A percentile compares a stretch with the other conserved stretches of the same genome.
These are phyloP conservation scores for Hypomontagnella submonticulosa DNA, from an alignment of 495 filamentous ascomycete genomes.

Conservation along the genomic window DNA sequence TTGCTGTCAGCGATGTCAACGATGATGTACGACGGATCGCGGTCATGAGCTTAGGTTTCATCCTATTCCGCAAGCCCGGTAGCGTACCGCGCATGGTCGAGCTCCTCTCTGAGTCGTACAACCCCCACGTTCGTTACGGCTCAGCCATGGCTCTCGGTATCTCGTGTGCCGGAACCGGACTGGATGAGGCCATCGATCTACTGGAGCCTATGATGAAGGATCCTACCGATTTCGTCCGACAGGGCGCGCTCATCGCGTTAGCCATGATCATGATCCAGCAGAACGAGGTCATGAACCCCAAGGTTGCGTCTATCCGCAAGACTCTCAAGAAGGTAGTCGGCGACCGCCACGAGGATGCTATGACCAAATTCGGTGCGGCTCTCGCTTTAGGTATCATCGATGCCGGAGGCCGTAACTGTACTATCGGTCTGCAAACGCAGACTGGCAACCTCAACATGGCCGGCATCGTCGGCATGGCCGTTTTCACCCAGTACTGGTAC, in stretches of 20 bases:
- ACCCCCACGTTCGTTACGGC: conserved; percentile 97
- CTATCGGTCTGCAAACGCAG: conserved; percentile 96
- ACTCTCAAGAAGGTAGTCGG: conserved; percentile 89
- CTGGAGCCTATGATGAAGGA: conserved; percentile 99
- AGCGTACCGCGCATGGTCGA: conserved; percentile 99
- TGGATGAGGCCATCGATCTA: conserved; percentile 96
- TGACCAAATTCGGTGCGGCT: conserved; percentile 98
- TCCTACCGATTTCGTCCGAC: conserved; percentile 96
- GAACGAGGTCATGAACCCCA: conserved; percentile 94
- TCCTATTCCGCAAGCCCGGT: conserved; percentile 96
- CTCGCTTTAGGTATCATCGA: conserved; percentile 97
- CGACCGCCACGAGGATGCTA: conserved; percentile 97
- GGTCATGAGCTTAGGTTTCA: conserved; percentile 99
- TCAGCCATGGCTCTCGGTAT: conserved; percentile 99
- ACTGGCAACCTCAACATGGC: conserved; percentile 98
- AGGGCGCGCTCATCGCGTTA: conserved; percentile 93
- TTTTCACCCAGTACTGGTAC: conserved; percentile 99
- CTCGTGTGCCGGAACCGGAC: conserved; percentile 94
- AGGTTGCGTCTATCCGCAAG: conserved; percentile 83
- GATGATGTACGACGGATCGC: conserved; percentile 96
- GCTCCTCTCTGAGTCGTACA: conserved; percentile 96
- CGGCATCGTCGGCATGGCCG: conserved; percentile 95
- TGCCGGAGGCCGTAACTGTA: conserved; percentile 97
- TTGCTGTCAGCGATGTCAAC: conserved; percentile 97
- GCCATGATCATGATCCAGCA: conserved; percentile 99